These are phyloP conservation scores for Camellia oleifera DNA, from an alignment of 179 eudicot species.

Conservation along the genomic window DNA sequence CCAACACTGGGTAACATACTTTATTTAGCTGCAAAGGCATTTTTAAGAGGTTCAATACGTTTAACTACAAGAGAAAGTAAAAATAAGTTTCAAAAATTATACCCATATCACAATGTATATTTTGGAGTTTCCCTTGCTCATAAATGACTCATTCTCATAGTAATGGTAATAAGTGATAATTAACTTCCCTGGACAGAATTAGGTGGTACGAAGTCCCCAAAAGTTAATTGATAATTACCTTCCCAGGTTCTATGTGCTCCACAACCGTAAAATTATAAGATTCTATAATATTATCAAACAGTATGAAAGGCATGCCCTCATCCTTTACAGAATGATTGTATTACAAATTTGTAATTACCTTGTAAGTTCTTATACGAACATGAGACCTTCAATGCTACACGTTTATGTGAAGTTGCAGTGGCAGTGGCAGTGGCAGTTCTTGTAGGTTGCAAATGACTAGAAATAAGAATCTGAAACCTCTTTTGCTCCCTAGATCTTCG, in stretches of 20 bases:
- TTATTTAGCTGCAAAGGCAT: background rate
- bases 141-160: background rate
- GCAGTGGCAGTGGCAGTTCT: conserved; percentile 19
- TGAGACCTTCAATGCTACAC: conserved; percentile 34
- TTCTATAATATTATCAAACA: background rate
- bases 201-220: too few species aligned
- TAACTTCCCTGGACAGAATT: too few species aligned
- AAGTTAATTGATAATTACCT: too few species aligned
- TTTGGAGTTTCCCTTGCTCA: background rate
- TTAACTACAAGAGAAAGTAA: background rate
- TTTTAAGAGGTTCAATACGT: background rate
- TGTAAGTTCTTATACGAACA: conserved; percentile 42
- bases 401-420: conserved; percentile 21
- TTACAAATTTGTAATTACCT: conserved; percentile 38
- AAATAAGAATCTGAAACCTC: conserved; percentile 29
- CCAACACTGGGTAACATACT: background rate
- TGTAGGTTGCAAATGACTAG: conserved; percentile 29
- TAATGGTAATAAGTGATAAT: too few species aligned
- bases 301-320: background rate
- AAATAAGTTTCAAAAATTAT: background rate
- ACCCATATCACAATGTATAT: background rate
- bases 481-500: conserved; percentile 29
- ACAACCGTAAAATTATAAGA: background rate
- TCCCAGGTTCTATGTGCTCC: background rate
- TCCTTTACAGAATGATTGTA: background rate